Percentiles rank a stretch among this genome's conserved stretches.
These are phyloP conservation scores for Podospora australis DNA, from an alignment of 495 filamentous ascomycete genomes.

Conservation along the genomic window DNA sequence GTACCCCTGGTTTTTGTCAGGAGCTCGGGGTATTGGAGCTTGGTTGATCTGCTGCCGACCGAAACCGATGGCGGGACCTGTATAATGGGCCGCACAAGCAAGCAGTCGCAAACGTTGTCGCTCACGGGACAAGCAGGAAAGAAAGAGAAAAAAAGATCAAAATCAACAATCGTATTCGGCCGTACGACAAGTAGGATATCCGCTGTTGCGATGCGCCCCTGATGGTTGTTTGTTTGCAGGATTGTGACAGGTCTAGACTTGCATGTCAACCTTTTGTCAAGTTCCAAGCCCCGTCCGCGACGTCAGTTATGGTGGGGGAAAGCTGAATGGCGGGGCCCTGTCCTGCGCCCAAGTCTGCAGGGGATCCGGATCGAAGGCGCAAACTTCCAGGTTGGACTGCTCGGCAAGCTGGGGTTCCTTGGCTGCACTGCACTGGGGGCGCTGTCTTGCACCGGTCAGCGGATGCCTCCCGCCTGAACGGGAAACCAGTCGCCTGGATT, in stretches of 20 bases:
- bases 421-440: neutral
- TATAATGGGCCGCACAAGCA: no score
- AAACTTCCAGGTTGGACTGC: no score
- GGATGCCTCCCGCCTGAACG: neutral
- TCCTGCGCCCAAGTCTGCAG: no score
- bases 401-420: neutral
- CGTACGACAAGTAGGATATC: neutral
- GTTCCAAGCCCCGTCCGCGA: conserved; percentile 2
- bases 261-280: neutral
- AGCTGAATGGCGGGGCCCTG: conserved; percentile 10
- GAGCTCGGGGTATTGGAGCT: neutral
- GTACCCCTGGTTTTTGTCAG: neutral
- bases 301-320: conserved; percentile 17
- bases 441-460: neutral
- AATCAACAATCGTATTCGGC: neutral
- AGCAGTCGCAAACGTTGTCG: no score
- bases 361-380: no score
- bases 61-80: no score
- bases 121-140: no score
- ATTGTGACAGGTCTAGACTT: neutral
- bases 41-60: neutral
- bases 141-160: no score
- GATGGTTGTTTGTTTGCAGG: neutral
- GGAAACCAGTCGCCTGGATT: neutral
- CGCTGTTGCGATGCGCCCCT: neutral